Evolutionary conservation across 345 rosid genomes (phyloP).

Genomic region (Salix suchowensis): DNA sequence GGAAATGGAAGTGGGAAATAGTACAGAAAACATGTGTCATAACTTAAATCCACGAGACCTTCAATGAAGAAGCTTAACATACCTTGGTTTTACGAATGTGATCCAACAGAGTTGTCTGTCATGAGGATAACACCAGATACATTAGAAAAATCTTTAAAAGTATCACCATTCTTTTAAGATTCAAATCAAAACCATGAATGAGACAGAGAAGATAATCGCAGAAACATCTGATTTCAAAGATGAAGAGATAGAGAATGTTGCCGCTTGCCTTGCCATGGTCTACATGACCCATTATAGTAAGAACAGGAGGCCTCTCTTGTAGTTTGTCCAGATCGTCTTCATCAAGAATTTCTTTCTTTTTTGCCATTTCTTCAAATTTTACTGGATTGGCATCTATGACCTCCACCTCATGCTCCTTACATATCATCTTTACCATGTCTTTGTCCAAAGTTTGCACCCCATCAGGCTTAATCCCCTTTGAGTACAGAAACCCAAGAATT

Average conservation of each 20-base stretch:
- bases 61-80: slow-evolving; percentile 23
- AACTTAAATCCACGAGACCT: not conserved
- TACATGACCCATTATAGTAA: slow-evolving; percentile 99
- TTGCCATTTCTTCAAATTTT: slow-evolving; percentile 85
- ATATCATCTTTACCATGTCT: slow-evolving; percentile 94
- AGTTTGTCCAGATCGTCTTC: slow-evolving; percentile 87
- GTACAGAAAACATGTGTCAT: not conserved
- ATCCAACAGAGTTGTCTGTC: slow-evolving; percentile 96
- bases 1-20: not conserved
- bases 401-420: slow-evolving; percentile 81
- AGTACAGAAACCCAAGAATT: slow-evolving; percentile 74
- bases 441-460: slow-evolving; percentile 91
- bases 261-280: slow-evolving; percentile 90
- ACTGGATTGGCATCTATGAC: slow-evolving; percentile 72
- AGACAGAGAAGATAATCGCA: not conserved
- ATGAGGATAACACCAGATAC: slow-evolving; percentile 22
- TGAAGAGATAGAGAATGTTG: not conserved
- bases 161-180: not conserved
- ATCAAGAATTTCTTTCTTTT: slow-evolving; percentile 73
- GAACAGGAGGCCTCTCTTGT: slow-evolving; percentile 90
- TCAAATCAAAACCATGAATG: not conserved
- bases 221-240: not conserved
- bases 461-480: slow-evolving; percentile 92
- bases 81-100: slow-evolving; percentile 93
- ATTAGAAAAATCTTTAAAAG: slow-evolving; percentile 28